These are phyloP conservation scores for Suillus variegatus DNA, from an alignment of 768 basidiomycete species.

Conservation along the genomic window DNA sequence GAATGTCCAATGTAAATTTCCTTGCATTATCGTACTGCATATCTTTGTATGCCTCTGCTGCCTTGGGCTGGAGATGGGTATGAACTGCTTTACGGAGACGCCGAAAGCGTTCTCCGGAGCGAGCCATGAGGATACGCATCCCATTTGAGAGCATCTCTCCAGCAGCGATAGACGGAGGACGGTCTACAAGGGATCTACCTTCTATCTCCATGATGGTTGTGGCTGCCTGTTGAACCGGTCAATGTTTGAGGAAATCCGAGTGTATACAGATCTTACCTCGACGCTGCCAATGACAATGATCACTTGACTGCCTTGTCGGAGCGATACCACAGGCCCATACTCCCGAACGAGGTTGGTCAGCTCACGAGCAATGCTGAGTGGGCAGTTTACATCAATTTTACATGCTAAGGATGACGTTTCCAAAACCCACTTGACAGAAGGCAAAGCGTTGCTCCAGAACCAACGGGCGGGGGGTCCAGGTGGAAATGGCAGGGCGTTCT, in stretches of 20 bases:
- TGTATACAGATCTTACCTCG: background rate
- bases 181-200: slow-evolving; percentile 47
- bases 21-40: slow-evolving; percentile 38
- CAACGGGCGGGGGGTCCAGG: slow-evolving; percentile 11
- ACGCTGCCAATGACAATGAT: slow-evolving; percentile 17
- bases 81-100: slow-evolving; percentile 57
- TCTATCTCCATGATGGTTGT: slow-evolving; percentile 61
- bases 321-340: slow-evolving; percentile 60
- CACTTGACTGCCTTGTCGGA: slow-evolving; percentile 44
- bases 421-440: slow-evolving; percentile 6
- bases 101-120: slow-evolving; percentile 51
- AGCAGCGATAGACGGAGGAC: slow-evolving; percentile 49
- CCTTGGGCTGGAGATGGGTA: slow-evolving; percentile 50
- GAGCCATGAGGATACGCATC: slow-evolving; percentile 51
- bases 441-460: slow-evolving; percentile 13
- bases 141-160: slow-evolving; percentile 56
- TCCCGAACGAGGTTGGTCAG: slow-evolving; percentile 55
- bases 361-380: slow-evolving; percentile 17
- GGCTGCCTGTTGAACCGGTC: slow-evolving; percentile 40
- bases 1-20: slow-evolving; percentile 11
- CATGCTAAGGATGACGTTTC: background rate
- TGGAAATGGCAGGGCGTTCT: slow-evolving; percentile 9
- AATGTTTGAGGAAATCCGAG: background rate
- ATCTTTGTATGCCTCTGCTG: slow-evolving; percentile 42
- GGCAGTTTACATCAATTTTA: background rate